phyloP scores from a whole-genome alignment of 2,329 filamentous ascomycete genomes.

The Paracoccidioides brasiliensis region DNA sequence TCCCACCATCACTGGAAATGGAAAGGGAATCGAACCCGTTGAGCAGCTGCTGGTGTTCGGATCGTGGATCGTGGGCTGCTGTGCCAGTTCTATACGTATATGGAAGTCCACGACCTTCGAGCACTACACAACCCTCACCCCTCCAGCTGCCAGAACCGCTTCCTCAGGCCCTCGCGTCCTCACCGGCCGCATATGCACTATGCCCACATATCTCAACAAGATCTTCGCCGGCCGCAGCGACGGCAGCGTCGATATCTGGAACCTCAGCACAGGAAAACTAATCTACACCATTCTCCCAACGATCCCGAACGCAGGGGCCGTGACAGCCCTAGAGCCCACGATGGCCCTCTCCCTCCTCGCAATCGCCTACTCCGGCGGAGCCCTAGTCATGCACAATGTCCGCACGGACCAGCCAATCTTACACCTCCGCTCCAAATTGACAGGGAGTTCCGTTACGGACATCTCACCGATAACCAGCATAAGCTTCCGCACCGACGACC shows the following conservation, averaged over 20 bases:
- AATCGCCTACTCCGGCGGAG: slow-evolving; percentile 71
- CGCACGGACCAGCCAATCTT: slow-evolving; percentile 62
- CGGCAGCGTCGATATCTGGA: slow-evolving; percentile 93
- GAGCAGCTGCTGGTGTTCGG: slow-evolving; percentile 71
- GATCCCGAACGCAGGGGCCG: slow-evolving; percentile 56
- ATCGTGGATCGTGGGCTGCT: slow-evolving; percentile 77
- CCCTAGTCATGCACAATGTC: slow-evolving; percentile 69
- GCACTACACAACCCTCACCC: slow-evolving; percentile 72
- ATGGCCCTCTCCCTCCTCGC: slow-evolving; percentile 76
- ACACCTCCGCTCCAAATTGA: slow-evolving; percentile 49
- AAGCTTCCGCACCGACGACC: slow-evolving; percentile 76
- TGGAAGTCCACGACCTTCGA: slow-evolving; percentile 77
- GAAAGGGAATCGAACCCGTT: slow-evolving; percentile 52
- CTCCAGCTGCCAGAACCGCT: slow-evolving; percentile 41
- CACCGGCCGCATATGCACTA: slow-evolving; percentile 65
- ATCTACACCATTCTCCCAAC: slow-evolving; percentile 81
- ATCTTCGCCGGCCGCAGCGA: slow-evolving; percentile 78
- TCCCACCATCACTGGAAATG: slow-evolving; percentile 40
- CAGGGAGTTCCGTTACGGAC: slow-evolving; percentile 20
- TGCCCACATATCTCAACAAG: slow-evolving; percentile 95
- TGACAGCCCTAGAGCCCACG: slow-evolving; percentile 77
- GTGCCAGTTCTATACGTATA: slow-evolving; percentile 63
- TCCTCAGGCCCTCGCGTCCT: slow-evolving; percentile 50
- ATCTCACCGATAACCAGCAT: slow-evolving; percentile 60
- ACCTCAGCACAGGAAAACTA: slow-evolving; percentile 79